Evolutionary conservation across 148 eudicot genomes (phyloP), one percentile per base, ranked within the genome.

Genomic region (Chenopodium formosanum): DNA sequence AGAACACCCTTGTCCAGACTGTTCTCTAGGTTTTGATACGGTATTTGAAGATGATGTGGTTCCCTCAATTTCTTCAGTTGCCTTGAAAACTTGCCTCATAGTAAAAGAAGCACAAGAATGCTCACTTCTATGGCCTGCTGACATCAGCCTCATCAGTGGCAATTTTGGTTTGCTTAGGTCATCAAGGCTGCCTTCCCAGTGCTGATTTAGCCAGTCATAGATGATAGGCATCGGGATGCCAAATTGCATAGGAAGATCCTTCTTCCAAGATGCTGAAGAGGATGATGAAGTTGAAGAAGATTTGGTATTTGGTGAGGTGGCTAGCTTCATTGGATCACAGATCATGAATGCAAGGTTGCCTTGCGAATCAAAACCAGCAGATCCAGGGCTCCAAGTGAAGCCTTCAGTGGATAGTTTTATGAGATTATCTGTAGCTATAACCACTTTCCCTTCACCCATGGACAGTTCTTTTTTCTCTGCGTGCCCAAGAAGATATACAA

Each of bases 301-400:
- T 85, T 88, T 94, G 25, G 89, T 77, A 70, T 88, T 88, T 48
- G 95, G 98, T 63, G 98, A 92, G 20, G 95, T 91, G 74, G 99
- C 93, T 75, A 96, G 89, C 84, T 96, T 96, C 99, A 96, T 96
- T 9, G 99, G 99, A 88, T 96, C 99, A 68, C 99, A 96, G 63
- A 96, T 89, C 94, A 96, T 90, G 78, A 96, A 96, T 27, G 99
- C 92, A 23, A 96, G 97, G 86, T 96, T 94, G 23, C 99, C 99
- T 62, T 94, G 95, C 13, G 82, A 80, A 81, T 96, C 99, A 76
- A 96, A 96, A 69, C 99, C 98, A 53, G 95, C 99, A 23, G 99
- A 94, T 34, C 99, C 99, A 20, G 94, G 95, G 83, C 90, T 92
- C 94, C 94, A 89, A 37, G 86, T 87, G 70, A 88, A 82, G 50